phyloP scores from a whole-genome alignment of 345 rosid species.

The Aurinia saxatilis region DNA sequence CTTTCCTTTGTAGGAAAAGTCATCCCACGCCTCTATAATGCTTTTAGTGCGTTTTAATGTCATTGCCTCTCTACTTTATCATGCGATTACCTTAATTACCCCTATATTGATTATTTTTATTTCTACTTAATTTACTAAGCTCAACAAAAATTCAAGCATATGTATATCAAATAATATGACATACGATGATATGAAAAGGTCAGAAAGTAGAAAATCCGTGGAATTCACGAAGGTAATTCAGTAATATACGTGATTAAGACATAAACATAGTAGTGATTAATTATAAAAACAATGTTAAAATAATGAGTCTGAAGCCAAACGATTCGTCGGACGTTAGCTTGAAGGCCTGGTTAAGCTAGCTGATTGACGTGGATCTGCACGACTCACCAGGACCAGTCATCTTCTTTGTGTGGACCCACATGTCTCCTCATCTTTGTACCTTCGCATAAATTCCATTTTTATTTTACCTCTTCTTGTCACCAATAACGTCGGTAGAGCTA shows the following conservation, averaged over 20 bases:
- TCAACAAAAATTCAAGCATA: too few relatives aligned
- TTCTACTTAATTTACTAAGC: too few relatives aligned
- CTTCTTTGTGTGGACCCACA: slow-evolving; percentile 12
- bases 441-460: background rate
- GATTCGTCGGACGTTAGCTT: slow-evolving; percentile 24
- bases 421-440: slow-evolving; percentile 4
- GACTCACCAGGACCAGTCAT: slow-evolving; percentile 10
- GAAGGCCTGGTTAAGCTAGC: slow-evolving; percentile 18
- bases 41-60: too few relatives aligned
- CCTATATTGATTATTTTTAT: too few relatives aligned
- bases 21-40: slow-evolving; percentile 14
- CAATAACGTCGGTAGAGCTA: too few relatives aligned
- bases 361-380: too few relatives aligned
- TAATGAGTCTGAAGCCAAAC: background rate
- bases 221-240: slow-evolving; percentile 4
- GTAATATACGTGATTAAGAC: slow-evolving; percentile 8
- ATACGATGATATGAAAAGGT: too few relatives aligned
- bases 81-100: too few relatives aligned
- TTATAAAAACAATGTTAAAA: background rate
- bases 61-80: too few relatives aligned
- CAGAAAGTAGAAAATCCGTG: too few relatives aligned
- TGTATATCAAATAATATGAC: too few relatives aligned
- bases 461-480: background rate
- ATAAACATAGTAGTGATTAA: background rate
- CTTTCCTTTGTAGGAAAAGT: too few relatives aligned